Conservation (phyloP, 768 basidiomycete species). For the Naematelia encephala region DNA sequence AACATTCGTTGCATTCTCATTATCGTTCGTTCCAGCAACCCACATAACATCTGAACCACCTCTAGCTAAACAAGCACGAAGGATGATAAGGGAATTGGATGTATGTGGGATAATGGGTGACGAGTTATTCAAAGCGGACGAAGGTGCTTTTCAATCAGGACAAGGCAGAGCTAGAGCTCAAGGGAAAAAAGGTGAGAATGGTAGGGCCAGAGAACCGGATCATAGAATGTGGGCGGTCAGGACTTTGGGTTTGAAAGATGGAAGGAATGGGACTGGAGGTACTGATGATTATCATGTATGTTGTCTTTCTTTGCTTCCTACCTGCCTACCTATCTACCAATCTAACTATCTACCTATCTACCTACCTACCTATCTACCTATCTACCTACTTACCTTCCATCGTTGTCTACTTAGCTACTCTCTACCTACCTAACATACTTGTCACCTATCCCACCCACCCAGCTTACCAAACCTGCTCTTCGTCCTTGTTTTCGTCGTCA, state of each 20-base stretch:
- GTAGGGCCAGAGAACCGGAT: constrained; percentile 42
- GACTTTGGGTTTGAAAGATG: constrained; percentile 31
- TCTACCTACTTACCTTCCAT: too few relatives aligned
- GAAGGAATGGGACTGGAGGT: constrained; percentile 41
- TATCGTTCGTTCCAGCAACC: constrained; percentile 23
- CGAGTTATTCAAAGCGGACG: constrained; percentile 14
- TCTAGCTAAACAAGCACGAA: constrained; percentile 30
- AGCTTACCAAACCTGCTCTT: too few relatives aligned
- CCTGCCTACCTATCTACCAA: too few relatives aligned
- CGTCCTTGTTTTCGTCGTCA: too few relatives aligned
- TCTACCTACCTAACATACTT: too few relatives aligned
- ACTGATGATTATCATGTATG: constrained; percentile 45
- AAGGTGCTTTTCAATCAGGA: constrained; percentile 40
- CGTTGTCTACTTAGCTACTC: too few relatives aligned
- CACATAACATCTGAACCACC: constrained; percentile 22
- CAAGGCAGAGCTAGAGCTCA: constrained; percentile 19
- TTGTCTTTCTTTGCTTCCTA: not conserved
- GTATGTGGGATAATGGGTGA: constrained; percentile 22
- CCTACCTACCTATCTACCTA: too few relatives aligned
- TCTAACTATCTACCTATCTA: too few relatives aligned
- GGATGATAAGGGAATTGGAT: constrained; percentile 38
- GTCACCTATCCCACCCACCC: too few relatives aligned
- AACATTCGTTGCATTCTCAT: constrained; percentile 39
- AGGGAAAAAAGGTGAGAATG: constrained; percentile 30
- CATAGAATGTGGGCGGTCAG: constrained; percentile 46